Conservation (phyloP, 2,329 filamentous ascomycete genomes). For the Colletotrichum tofieldiae region DNA sequence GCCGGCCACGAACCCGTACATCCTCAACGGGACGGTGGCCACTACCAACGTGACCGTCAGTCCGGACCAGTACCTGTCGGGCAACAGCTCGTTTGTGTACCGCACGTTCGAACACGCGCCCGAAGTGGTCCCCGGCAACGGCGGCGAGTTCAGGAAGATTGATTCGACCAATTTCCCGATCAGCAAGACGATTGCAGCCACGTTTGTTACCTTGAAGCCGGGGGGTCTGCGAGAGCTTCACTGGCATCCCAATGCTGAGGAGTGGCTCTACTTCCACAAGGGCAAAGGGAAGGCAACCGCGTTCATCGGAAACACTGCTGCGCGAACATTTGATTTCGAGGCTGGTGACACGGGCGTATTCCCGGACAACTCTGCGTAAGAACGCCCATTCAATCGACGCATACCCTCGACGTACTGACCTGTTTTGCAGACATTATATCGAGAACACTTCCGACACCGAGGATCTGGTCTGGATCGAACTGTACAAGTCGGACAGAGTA, state of each 20-base stretch:
- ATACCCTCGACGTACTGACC: neutral
- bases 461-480: slow-evolving; percentile 77
- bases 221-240: slow-evolving; percentile 76
- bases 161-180: slow-evolving; percentile 79
- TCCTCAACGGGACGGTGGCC: slow-evolving; percentile 70
- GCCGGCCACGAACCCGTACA: slow-evolving; percentile 73
- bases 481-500: slow-evolving; percentile 78
- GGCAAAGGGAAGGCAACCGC: slow-evolving; percentile 75
- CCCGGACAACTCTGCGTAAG: slow-evolving; percentile 72
- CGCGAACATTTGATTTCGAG: slow-evolving; percentile 77
- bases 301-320: slow-evolving; percentile 73
- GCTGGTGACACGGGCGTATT: slow-evolving; percentile 79
- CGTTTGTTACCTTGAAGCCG: slow-evolving; percentile 75
- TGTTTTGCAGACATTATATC: slow-evolving; percentile 71
- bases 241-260: slow-evolving; percentile 80
- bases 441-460: slow-evolving; percentile 77
- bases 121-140: slow-evolving; percentile 72
- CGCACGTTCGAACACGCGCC: slow-evolving; percentile 69
- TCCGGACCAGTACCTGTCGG: slow-evolving; percentile 55
- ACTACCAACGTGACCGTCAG: slow-evolving; percentile 62
- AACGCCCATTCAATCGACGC: neutral
- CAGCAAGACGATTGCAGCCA: slow-evolving; percentile 76
- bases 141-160: slow-evolving; percentile 75
- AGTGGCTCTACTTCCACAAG: slow-evolving; percentile 81
- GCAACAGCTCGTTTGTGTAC: slow-evolving; percentile 75